These are phyloP conservation scores for Ophiocordyceps camponoti-leonardi DNA, from an alignment of 2,329 filamentous ascomycete genomes.

Conservation along the genomic window DNA sequence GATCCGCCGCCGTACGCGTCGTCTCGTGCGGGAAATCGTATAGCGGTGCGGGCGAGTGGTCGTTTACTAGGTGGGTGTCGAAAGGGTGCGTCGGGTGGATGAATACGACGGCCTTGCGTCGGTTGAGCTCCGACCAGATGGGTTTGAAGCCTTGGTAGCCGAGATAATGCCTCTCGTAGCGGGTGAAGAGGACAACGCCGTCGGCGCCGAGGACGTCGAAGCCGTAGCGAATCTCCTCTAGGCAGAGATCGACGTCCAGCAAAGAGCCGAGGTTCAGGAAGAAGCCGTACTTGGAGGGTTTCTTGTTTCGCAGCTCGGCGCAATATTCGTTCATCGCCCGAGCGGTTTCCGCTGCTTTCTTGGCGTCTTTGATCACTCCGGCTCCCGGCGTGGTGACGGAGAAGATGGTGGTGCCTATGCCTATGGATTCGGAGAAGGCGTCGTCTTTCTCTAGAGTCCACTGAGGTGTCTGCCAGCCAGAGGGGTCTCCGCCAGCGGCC, in stretches of 20 bases:
- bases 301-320: background rate
- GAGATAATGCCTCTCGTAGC: background rate
- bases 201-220: background rate
- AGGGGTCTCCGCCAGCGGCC: background rate
- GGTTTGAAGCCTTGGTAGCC: background rate
- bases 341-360: background rate
- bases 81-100: background rate
- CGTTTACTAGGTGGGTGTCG: background rate
- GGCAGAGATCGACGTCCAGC: background rate
- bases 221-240: background rate
- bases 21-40: background rate
- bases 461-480: background rate
- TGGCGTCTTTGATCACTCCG: background rate
- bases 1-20: background rate
- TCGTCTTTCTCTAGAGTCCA: background rate
- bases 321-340: background rate
- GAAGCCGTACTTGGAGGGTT: background rate
- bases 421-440: background rate
- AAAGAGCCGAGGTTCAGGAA: background rate
- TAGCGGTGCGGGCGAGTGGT: background rate
- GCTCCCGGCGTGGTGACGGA: background rate
- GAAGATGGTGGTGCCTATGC: background rate
- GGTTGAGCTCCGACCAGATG: background rate
- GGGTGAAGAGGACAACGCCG: background rate
- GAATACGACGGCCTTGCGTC: background rate